Percentiles rank a stretch among this genome's conserved stretches.
Evolutionary conservation across 2,329 filamentous ascomycete species (phyloP).

Genomic region (Aspergillus sojae): DNA sequence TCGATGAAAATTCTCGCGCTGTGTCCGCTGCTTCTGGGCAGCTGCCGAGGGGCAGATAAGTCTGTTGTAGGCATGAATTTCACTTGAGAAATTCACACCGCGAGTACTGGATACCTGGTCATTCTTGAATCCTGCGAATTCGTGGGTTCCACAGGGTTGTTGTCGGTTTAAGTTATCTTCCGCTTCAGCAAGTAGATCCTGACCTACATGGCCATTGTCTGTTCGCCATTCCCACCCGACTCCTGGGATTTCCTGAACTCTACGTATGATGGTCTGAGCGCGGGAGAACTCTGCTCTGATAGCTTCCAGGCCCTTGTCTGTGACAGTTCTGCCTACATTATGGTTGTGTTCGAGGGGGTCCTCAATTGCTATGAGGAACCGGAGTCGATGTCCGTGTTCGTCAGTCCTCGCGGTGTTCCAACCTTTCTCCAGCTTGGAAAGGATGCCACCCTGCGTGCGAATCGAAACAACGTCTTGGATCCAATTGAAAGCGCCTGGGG

Average conservation of each 20-base stretch:
- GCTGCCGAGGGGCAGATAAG: background rate
- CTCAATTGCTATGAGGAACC: background rate
- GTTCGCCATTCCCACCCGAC: constrained; percentile 1
- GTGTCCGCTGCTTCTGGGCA: background rate
- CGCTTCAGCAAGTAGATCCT: background rate
- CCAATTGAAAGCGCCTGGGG: background rate
- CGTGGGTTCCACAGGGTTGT: background rate
- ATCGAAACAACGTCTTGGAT: background rate
- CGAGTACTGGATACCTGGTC: background rate
- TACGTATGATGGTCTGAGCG: background rate
- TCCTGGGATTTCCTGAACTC: constrained; percentile 1
- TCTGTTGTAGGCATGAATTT: background rate
- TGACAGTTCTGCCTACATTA: constrained; percentile 1
- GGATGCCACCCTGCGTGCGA: background rate
- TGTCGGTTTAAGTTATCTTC: background rate
- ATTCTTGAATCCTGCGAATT: background rate
- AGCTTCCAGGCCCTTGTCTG: background rate
- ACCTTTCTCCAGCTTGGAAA: background rate
- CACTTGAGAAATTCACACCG: background rate
- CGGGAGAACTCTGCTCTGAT: constrained; percentile 2
- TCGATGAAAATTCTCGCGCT: background rate
- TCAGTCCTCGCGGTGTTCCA: background rate
- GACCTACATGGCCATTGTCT: background rate
- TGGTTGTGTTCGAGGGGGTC: constrained; percentile 1
- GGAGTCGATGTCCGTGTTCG: background rate